Percentiles rank a stretch among this genome's conserved stretches.
phyloP scores from a whole-genome alignment of 2,329 filamentous ascomycete genomes.

The Calonectria honghensis region DNA sequence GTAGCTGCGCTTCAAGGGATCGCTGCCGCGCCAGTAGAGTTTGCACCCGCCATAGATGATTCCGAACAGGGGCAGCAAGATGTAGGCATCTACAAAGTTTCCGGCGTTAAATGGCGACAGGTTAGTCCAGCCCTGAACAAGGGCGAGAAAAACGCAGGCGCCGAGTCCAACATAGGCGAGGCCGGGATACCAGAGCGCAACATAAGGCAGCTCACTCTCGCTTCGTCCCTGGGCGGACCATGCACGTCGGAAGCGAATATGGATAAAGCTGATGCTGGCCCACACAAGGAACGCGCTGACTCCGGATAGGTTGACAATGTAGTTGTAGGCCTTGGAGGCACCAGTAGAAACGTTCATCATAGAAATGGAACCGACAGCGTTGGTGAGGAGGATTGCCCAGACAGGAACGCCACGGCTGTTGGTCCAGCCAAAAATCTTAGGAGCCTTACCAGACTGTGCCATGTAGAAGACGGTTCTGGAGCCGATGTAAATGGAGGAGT shows the following conservation, averaged over 20 bases:
- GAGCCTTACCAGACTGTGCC: slow-evolving; percentile 83
- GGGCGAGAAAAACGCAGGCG: slow-evolving; percentile 75
- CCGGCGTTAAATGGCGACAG: slow-evolving; percentile 75
- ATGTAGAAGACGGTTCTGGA: slow-evolving; percentile 85
- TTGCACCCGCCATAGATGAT: slow-evolving; percentile 75
- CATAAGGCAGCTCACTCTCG: slow-evolving; percentile 73
- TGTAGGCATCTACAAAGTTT: slow-evolving; percentile 78
- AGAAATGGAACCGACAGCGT: slow-evolving; percentile 81
- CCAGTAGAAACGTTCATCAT: slow-evolving; percentile 84
- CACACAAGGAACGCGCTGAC: slow-evolving; percentile 84
- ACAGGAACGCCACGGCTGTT: slow-evolving; percentile 78
- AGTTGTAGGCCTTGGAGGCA: slow-evolving; percentile 78
- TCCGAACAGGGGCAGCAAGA: slow-evolving; percentile 75
- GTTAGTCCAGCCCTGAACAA: slow-evolving; percentile 78
- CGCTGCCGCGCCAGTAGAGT: slow-evolving; percentile 69
- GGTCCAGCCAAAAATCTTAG: slow-evolving; percentile 80
- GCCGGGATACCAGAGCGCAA: slow-evolving; percentile 73
- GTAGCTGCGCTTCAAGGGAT: slow-evolving; percentile 67
- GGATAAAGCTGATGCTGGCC: slow-evolving; percentile 81
- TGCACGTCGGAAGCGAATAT: slow-evolving; percentile 81
- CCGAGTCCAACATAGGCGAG: slow-evolving; percentile 76
- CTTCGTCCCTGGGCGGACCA: slow-evolving; percentile 76
- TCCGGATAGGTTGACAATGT: slow-evolving; percentile 82
- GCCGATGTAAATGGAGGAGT: slow-evolving; percentile 86
- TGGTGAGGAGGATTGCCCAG: slow-evolving; percentile 79